Conservation (phyloP, 371 early-diverging fungal genomes). For the Saksenaea vasiformis region DNA sequence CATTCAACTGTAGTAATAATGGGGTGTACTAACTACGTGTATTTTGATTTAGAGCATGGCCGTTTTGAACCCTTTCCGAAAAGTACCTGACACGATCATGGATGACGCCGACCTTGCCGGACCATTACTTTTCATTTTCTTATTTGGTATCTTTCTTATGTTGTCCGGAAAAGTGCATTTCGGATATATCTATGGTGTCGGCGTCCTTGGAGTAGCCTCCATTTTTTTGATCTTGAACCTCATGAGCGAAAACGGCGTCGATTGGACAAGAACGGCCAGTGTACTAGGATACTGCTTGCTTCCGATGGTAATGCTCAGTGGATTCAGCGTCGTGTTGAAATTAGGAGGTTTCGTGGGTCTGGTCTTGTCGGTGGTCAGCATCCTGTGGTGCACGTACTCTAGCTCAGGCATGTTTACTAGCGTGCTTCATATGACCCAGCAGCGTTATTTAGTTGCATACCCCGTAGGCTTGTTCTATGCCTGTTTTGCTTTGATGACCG, state of each 20-base stretch:
- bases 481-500: constrained; percentile 93
- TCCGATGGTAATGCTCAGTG: constrained; percentile 89
- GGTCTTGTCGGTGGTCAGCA: constrained; percentile 65
- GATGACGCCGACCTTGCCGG: constrained; percentile 95
- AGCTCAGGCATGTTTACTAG: constrained; percentile 96
- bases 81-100: constrained; percentile 90
- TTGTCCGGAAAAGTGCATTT: constrained; percentile 93
- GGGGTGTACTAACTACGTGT: background rate
- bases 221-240: constrained; percentile 90
- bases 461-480: constrained; percentile 94
- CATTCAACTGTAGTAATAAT: too few species aligned
- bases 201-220: constrained; percentile 85
- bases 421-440: constrained; percentile 89
- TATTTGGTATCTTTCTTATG: constrained; percentile 86
- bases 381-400: constrained; percentile 94
- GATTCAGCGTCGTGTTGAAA: constrained; percentile 55
- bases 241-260: constrained; percentile 91
- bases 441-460: constrained; percentile 93
- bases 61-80: constrained; percentile 89
- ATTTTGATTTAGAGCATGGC: constrained; percentile 61
- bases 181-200: constrained; percentile 97
- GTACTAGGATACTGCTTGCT: constrained; percentile 96
- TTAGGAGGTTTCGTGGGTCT: constrained; percentile 61
- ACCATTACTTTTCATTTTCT: constrained; percentile 86
- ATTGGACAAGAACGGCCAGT: constrained; percentile 86